Base-by-base conservation (phyloP, 495 filamentous ascomycete genomes). In the Xylona heveae region DNA sequence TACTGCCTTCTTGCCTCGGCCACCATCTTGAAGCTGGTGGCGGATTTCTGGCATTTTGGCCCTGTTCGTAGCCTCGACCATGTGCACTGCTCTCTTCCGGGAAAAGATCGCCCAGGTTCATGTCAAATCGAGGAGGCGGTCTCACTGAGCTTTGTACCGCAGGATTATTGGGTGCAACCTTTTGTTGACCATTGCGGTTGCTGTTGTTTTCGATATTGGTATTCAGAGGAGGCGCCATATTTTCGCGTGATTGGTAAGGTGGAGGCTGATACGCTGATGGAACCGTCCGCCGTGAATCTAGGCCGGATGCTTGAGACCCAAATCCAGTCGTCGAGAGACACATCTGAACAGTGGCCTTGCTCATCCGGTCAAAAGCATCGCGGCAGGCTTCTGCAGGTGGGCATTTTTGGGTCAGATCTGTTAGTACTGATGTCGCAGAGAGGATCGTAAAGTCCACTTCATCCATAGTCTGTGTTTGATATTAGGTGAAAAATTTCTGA, bases 391-490 rank as follows among this genome's bases (percentile, higher is more conserved):
- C 75, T 5, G 77, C 77, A 0, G 77, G 77, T 7, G 77, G 78
- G 42, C 77, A 83, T 48, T 78, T 78, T 33, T 74, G 68, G 38
- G 75, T 74, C 30, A 83, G 48, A 44, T 82, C 77, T 5, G 63
- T 65, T 1, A 83, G 56, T 3, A 83, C 75, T n/a, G 85, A 93
- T 12, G 75, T 93, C 15, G 82, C 85, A n/a, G 84, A 80, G 31
- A 93, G 65, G 14, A 94, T 78, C 6, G 85, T 93, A 46, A 91
- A 91, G 45, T 95, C 85, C 13, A 95, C 81, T 45, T 94, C 85
- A 40, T 94, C 84, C 52, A 92, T 73, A 4, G 79, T 74, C 78
- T 88, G 42, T 7, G 36, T 9, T 12, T n/a, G 24, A 31, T 27
- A 43, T 61, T 39, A 64, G 54, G 35, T 38, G 23, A 5, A 32